phyloP scores from a whole-genome alignment of 208 protist species.

The Porcisia deanei region DNA sequence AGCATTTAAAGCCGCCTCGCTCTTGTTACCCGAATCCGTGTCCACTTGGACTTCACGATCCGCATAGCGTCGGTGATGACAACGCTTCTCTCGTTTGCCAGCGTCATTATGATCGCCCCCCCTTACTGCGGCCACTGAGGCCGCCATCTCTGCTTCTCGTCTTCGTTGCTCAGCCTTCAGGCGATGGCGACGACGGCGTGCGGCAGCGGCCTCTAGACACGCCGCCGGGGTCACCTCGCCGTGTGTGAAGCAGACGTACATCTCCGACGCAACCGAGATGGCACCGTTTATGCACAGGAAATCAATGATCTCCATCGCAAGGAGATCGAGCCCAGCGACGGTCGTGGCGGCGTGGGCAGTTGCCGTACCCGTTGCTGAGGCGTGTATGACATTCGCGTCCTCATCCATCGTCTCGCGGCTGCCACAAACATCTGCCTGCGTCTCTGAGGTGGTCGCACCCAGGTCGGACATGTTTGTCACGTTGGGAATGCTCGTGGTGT shows the following conservation, averaged over 20 bases:
- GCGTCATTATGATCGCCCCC: neutral
- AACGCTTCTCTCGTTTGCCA: neutral
- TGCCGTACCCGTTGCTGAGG: constrained; percentile 7
- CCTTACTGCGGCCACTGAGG: neutral
- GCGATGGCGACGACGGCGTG: constrained; percentile 29
- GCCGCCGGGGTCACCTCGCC: constrained; percentile 40
- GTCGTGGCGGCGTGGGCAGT: constrained; percentile 13
- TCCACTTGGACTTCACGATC: neutral
- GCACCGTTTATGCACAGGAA: constrained; percentile 59
- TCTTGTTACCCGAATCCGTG: neutral
- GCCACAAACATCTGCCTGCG: neutral
- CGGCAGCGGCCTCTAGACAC: constrained; percentile 9
- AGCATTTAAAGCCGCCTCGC: neutral
- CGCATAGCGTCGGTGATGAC: constrained; percentile 5
- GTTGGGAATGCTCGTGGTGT: constrained; percentile 6
- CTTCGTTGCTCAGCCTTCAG: constrained; percentile 21
- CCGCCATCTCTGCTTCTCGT: neutral
- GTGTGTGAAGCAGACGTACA: constrained; percentile 73
- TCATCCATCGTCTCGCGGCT: constrained; percentile 15
- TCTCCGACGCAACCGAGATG: constrained; percentile 51
- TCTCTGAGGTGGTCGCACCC: neutral
- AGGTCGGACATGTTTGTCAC: neutral
- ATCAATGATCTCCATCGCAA: constrained; percentile 74
- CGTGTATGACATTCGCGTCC: neutral
- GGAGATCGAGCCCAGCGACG: constrained; percentile 43